Conservation (phyloP, 2,329 filamentous ascomycete genomes). For the Phialemonium atrogriseum region DNA sequence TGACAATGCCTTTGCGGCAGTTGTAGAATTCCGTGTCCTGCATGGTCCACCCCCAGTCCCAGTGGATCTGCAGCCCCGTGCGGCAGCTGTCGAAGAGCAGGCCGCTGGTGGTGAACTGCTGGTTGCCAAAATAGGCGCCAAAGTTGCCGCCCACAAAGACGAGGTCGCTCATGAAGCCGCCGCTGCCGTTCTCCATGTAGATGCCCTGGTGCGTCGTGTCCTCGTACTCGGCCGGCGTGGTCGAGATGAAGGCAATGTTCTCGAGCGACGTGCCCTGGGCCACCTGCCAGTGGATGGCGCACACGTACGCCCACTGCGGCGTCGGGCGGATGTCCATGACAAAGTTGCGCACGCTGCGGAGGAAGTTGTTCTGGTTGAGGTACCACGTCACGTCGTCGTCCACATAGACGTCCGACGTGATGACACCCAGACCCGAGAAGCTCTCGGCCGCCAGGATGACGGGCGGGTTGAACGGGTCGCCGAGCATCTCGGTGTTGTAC, state of each 20-base stretch:
- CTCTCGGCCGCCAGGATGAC: conserved; percentile 13
- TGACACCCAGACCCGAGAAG: conserved; percentile 18
- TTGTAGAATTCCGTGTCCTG: conserved; percentile 25
- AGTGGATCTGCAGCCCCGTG: conserved; percentile 42
- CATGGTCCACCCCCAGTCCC: conserved; percentile 48
- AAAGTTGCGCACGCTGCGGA: conserved; percentile 56
- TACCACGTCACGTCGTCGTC: not conserved
- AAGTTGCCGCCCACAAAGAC: conserved; percentile 48
- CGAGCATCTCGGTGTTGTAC: conserved; percentile 66
- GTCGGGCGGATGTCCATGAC: conserved; percentile 43
- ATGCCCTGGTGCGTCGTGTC: conserved; percentile 14
- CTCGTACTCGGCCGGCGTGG: conserved; percentile 16
- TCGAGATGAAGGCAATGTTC: conserved; percentile 40
- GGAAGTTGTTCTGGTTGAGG: conserved; percentile 52
- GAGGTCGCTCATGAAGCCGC: conserved; percentile 24
- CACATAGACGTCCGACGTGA: conserved; percentile 1
- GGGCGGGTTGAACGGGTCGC: conserved; percentile 39
- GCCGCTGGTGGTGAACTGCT: conserved; percentile 53
- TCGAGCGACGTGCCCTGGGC: conserved; percentile 47
- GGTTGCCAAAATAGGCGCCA: conserved; percentile 48
- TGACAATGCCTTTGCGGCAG: not conserved
- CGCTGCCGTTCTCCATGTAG: conserved; percentile 25
- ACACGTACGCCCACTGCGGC: conserved; percentile 19
- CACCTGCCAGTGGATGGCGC: conserved; percentile 56
- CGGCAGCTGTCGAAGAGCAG: conserved; percentile 43